Conservation (phyloP, 495 filamentous ascomycete genomes). For the Mytilinidion resinicola region DNA sequence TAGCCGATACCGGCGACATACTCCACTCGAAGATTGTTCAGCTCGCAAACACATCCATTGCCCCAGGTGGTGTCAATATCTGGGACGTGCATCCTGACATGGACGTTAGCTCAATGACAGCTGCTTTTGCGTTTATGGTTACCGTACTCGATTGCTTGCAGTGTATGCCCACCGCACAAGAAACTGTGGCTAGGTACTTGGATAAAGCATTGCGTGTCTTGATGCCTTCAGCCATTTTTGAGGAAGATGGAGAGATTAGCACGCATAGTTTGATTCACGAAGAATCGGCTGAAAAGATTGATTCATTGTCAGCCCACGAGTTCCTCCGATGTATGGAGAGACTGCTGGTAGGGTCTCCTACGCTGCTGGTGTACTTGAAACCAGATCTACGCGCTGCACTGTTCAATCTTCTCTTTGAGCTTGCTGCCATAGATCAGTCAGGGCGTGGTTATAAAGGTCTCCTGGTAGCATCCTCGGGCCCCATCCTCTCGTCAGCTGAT, state of each 20-base stretch:
- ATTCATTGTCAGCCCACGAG: neutral
- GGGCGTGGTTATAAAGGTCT: too few species aligned
- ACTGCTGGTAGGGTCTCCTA: neutral
- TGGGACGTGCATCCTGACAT: too few species aligned
- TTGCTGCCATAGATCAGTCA: too few species aligned
- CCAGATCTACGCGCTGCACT: neutral
- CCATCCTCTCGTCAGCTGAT: too few species aligned
- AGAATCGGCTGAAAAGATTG: too few species aligned
- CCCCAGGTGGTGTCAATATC: neutral
- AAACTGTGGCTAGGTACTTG: neutral
- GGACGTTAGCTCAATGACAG: too few species aligned
- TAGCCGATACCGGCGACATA: neutral
- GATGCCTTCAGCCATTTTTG: neutral
- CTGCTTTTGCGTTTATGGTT: slow-evolving; percentile 14
- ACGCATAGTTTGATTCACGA: too few species aligned
- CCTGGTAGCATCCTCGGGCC: too few species aligned
- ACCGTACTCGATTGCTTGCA: slow-evolving; percentile 7
- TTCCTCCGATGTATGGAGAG: neutral
- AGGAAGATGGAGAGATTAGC: too few species aligned
- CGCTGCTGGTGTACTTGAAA: neutral
- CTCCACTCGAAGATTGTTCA: neutral
- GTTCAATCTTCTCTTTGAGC: neutral
- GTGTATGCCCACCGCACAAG: neutral
- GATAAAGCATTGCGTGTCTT: slow-evolving; percentile 1
- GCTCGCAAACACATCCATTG: slow-evolving; percentile 1